Percentiles rank a stretch among this genome's conserved stretches.
phyloP scores from a whole-genome alignment of 1,284 basidiomycete species.

The Ganoderma resinaceum region DNA sequence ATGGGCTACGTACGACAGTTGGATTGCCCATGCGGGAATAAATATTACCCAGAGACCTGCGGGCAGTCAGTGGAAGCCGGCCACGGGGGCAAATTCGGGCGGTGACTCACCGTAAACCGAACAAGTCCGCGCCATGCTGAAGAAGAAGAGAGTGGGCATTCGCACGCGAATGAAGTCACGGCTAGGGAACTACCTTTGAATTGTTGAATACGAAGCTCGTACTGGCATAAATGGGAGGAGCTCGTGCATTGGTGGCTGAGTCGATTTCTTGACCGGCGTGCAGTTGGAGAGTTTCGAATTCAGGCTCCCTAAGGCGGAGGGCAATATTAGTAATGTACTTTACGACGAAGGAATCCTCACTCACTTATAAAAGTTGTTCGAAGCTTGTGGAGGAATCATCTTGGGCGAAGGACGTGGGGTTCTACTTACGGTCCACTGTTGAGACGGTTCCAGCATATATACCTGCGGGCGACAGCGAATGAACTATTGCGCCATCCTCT shows the following conservation, averaged over 20 bases:
- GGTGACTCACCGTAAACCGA: slow-evolving; percentile 64
- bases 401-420: neutral
- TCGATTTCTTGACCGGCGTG: slow-evolving; percentile 84
- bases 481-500: neutral
- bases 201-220: slow-evolving; percentile 85
- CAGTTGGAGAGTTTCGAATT: slow-evolving; percentile 85
- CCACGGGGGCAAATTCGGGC: too few relatives aligned
- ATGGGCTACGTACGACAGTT: slow-evolving; percentile 64
- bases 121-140: slow-evolving; percentile 86
- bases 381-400: slow-evolving; percentile 12
- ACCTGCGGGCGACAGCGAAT: neutral
- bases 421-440: neutral
- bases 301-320: slow-evolving; percentile 54
- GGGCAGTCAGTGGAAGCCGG: neutral
- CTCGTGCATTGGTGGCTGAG: slow-evolving; percentile 77
- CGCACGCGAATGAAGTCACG: too few relatives aligned
- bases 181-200: slow-evolving; percentile 56
- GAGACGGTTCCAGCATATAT: neutral
- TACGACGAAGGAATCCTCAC: neutral
- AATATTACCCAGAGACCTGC: slow-evolving; percentile 74
- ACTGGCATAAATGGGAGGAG: slow-evolving; percentile 83
- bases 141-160: neutral
- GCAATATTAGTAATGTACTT: neutral
- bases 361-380: slow-evolving; percentile 16
- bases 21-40: slow-evolving; percentile 87